Evolutionary conservation across 2,329 filamentous ascomycete species (phyloP).

Genomic region (Fusarium papillatum): DNA sequence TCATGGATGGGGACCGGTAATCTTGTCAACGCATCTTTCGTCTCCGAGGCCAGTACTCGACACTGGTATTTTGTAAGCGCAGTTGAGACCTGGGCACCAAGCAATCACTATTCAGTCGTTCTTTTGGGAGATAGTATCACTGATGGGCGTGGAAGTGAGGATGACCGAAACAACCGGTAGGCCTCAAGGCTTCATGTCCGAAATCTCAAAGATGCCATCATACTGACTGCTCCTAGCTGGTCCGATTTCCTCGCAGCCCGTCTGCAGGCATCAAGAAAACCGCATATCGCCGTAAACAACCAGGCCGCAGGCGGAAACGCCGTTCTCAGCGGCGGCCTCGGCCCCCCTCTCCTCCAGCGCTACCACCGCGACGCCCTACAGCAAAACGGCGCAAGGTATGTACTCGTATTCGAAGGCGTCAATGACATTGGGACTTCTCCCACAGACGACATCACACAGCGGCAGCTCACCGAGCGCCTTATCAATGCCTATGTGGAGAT

Average conservation of each 20-base stretch:
- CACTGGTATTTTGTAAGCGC: constrained; percentile 35
- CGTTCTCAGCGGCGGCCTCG: constrained; percentile 26
- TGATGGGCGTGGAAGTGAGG: constrained; percentile 31
- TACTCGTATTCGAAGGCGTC: constrained; percentile 22
- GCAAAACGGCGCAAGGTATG: constrained; percentile 20
- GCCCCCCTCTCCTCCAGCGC: constrained; percentile 23
- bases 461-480: constrained; percentile 2
- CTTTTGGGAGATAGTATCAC: constrained; percentile 33
- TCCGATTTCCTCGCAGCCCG: constrained; percentile 25
- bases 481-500: constrained; percentile 20
- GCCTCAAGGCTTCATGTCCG: background rate
- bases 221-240: constrained; percentile 11
- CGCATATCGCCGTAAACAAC: constrained; percentile 32
- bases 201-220: background rate
- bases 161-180: constrained; percentile 28
- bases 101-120: constrained; percentile 25
- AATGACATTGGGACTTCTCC: constrained; percentile 26
- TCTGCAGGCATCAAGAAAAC: constrained; percentile 13
- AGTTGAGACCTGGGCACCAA: constrained; percentile 21
- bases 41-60: constrained; percentile 22
- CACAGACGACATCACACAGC: constrained; percentile 16
- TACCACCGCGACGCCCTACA: constrained; percentile 29
- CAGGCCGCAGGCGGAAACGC: constrained; percentile 33
- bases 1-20: constrained; percentile 33
- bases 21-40: constrained; percentile 24